phyloP scores from a whole-genome alignment of 2,329 filamentous ascomycete species.

The Aspergillus ochraceus region DNA sequence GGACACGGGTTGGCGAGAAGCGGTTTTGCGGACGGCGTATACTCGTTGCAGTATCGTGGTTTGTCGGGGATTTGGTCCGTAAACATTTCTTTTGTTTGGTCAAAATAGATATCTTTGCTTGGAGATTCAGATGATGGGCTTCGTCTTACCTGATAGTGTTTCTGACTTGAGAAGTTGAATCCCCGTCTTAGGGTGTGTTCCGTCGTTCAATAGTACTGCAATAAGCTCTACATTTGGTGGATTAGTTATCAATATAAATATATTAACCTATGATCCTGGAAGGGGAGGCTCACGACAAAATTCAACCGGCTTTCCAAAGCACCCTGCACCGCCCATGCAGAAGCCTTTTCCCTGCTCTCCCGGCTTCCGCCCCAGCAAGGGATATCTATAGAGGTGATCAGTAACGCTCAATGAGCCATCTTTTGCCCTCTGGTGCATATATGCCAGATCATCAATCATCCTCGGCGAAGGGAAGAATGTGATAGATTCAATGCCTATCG shows the following conservation, averaged over 20 bases:
- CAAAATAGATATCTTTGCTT: too few relatives aligned
- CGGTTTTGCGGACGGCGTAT: constrained; percentile 41
- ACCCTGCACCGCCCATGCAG: constrained; percentile 63
- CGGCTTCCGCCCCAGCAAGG: constrained; percentile 14
- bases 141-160: constrained; percentile 48
- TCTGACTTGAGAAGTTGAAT: constrained; percentile 43
- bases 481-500: constrained; percentile 41
- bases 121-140: too few relatives aligned
- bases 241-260: neutral
- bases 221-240: constrained; percentile 49
- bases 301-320: constrained; percentile 60
- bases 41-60: constrained; percentile 54
- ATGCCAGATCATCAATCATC: neutral
- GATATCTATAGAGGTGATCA: neutral
- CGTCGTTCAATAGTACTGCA: constrained; percentile 61
- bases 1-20: constrained; percentile 50
- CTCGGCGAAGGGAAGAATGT: neutral
- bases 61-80: constrained; percentile 59
- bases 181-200: constrained; percentile 57
- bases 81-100: constrained; percentile 50
- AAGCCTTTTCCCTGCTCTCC: constrained; percentile 47
- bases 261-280: neutral
- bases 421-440: constrained; percentile 1
- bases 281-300: constrained; percentile 53
- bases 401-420: neutral